Conservation (phyloP, 768 basidiomycete genomes). For the Aureoboletus auriporus region DNA sequence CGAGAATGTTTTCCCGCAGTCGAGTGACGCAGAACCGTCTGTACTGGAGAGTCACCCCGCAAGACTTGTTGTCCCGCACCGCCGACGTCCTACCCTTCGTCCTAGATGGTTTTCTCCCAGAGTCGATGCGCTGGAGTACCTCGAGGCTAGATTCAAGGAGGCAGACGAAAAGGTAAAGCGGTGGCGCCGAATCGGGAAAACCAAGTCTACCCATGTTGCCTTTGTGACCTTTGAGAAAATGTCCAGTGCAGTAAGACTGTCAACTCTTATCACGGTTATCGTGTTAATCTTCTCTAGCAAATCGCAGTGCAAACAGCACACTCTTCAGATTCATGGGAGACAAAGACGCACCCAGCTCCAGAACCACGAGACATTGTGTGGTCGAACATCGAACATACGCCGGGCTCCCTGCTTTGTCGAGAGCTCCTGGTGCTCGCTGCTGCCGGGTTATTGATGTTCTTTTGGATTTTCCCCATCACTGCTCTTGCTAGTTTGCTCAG, state of each 20-base stretch:
- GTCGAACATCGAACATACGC: conserved; percentile 78
- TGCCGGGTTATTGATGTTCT: conserved; percentile 75
- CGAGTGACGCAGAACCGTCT: conserved; percentile 49
- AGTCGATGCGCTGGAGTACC: conserved; percentile 87
- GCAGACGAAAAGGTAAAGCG: conserved; percentile 82
- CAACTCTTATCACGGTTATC: neutral
- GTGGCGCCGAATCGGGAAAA: conserved; percentile 66
- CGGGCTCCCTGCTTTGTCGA: conserved; percentile 54
- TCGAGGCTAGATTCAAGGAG: conserved; percentile 74
- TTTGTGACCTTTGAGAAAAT: conserved; percentile 98
- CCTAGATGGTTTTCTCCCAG: conserved; percentile 69
- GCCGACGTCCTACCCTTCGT: conserved; percentile 70
- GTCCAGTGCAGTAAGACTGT: conserved; percentile 72
- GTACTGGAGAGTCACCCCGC: conserved; percentile 49
- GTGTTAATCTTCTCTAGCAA: conserved; percentile 50
- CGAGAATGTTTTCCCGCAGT: conserved; percentile 46
- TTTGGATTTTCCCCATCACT: conserved; percentile 91
- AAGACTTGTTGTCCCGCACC: conserved; percentile 70
- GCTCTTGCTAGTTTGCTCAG: conserved; percentile 83
- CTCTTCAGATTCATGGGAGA: conserved; percentile 60
- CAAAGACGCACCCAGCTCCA: conserved; percentile 73
- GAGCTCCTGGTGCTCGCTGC: conserved; percentile 66
- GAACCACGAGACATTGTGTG: conserved; percentile 96
- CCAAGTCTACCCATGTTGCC: conserved; percentile 77
- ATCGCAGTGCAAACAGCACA: conserved; percentile 84